Base-by-base conservation (phyloP, 225 moss, liverwort and hornwort genomes). In the Anthoceros angustus region DNA sequence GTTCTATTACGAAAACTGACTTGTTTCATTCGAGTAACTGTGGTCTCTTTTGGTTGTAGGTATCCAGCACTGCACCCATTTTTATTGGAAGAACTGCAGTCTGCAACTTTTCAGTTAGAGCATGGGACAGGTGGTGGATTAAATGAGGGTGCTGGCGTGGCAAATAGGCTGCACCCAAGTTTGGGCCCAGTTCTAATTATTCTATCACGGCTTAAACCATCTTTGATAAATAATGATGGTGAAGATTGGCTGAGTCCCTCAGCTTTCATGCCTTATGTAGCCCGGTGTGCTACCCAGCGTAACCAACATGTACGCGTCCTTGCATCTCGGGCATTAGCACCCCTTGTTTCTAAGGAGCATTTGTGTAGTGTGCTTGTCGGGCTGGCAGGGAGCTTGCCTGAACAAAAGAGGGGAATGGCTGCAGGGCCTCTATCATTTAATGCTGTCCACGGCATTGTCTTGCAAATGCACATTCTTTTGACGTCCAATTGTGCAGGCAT, bases 201-300 rank as follows among this genome's bases (percentile, higher is more conserved):
- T 66, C 67, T 98, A 46, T 98, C 98, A 72, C 87, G 98, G 14
- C 82, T 98, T 9, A 98, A 98, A 71, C 98, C 98, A 60, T 98
- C 92, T 5, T 81, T 91, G 46, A 89, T 92, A 67, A 92, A 84
- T 67, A 76, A 86, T 70, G 84, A 89, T 70, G 98, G 85, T 32
- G 87, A 89, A 66, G 98, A 92, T 65, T 98, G 98, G 98, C 64
- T 98, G 18, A 98, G 88, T 71, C 89, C 98, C 69, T 87, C 98
- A 66, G 98, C 92, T 0, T 98, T 98, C 70, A 89, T 89, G 67
- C 89, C 92, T 62, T 92, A 81, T 32, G 86, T 98, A 63, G 82
- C 85, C 12, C 83, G 85, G 62, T 98, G 98, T 77, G 98, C 98
- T 23, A 98, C 89, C 0, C 81, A 92, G 63, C 79, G 78, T 70